A percentile compares a stretch with the other conserved stretches of the same genome.
phyloP scores from a whole-genome alignment of 768 basidiomycete species.

The Lactarius evosmus region DNA sequence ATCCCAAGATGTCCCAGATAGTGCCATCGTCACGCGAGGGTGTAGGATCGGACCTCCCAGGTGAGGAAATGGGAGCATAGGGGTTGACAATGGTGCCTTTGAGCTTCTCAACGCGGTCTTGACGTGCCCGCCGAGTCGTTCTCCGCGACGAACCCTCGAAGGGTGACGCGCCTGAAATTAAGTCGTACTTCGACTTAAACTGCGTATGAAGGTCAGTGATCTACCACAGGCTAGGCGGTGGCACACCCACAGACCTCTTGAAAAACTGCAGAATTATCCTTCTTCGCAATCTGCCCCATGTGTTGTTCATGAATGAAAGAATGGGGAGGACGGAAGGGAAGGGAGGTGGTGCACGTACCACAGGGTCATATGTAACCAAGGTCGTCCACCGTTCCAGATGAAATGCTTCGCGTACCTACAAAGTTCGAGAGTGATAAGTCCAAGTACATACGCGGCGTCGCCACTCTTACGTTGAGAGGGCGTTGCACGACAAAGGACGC shows the following conservation, averaged over 20 bases:
- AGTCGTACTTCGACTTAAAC: slow-evolving; percentile 63
- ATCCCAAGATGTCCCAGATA: slow-evolving; percentile 35
- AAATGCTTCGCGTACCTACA: slow-evolving; percentile 80
- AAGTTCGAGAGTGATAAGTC: slow-evolving; percentile 13
- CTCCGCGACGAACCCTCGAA: slow-evolving; percentile 48
- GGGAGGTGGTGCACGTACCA: slow-evolving; percentile 40
- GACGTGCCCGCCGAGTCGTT: slow-evolving; percentile 57
- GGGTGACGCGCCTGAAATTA: slow-evolving; percentile 47
- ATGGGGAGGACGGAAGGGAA: not conserved
- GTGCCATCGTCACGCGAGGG: slow-evolving; percentile 28
- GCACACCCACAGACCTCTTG: slow-evolving; percentile 51
- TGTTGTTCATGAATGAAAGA: not conserved
- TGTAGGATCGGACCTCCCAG: slow-evolving; percentile 19
- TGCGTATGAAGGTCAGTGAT: slow-evolving; percentile 30
- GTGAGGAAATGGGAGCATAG: slow-evolving; percentile 26
- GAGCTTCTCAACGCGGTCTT: slow-evolving; percentile 49
- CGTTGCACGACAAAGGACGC: not conserved
- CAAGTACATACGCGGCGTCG: not conserved
- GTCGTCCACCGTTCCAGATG: slow-evolving; percentile 81
- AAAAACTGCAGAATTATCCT: slow-evolving; percentile 69
- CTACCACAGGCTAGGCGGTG: not conserved
- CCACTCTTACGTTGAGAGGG: slow-evolving; percentile 1
- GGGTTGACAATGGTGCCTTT: slow-evolving; percentile 33
- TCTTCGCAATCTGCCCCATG: slow-evolving; percentile 57
- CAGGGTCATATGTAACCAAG: slow-evolving; percentile 74